Evolutionary conservation across 208 protist genomes (phyloP), one percentile per base, ranked within the genome.

Genomic region (Leishmania arabica): DNA sequence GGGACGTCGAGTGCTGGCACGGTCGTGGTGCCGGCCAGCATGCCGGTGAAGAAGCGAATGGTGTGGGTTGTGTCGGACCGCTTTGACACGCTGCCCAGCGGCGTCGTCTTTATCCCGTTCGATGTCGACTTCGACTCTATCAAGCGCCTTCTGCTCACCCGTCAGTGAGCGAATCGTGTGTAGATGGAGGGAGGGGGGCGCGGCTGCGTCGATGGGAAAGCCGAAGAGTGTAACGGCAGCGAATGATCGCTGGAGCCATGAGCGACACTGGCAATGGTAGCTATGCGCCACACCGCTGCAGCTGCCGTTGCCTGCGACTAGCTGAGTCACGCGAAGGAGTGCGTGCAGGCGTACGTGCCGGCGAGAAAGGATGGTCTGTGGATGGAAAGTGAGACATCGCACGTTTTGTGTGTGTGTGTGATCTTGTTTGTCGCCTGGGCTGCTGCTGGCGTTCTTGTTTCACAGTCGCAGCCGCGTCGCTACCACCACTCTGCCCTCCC

Each of bases 51-150:
- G 68, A 94, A 92, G 56, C 82, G 92, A 42, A 94, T 95, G 87
- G 90, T 95, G 77, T 97, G 93, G 92, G 88, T 97, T 37, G 88
- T 97, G 3, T 97, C 93, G 9, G 88, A 94, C 76, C 76, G 84
- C 27, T 93, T 92, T 81, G 88, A 95, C 79, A 93, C 86, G 6
- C 85, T 97, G 80, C 90, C 91, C 31, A 97, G 89, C 62, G 93
- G 93, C n/a, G 91, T 97, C 21, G 85, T 97, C 6, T 95, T 92
- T 78, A 87, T 97, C 37, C 92, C 93, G 19, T 89, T 91, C 80
- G 88, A 97, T 74, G 93, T 97, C 8, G 91, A 97, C 78, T 95
- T 97, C 79, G 88, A 90, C 37, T 94, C 90, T 17, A 95, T 96
- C 70, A 92, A 93, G 79, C 84, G 88, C 53, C 74, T 92, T 24